Evolutionary conservation across 2,329 filamentous ascomycete genomes (phyloP), one percentile per base, ranked within the genome.

Genomic region (Chaetomium olivaceum): DNA sequence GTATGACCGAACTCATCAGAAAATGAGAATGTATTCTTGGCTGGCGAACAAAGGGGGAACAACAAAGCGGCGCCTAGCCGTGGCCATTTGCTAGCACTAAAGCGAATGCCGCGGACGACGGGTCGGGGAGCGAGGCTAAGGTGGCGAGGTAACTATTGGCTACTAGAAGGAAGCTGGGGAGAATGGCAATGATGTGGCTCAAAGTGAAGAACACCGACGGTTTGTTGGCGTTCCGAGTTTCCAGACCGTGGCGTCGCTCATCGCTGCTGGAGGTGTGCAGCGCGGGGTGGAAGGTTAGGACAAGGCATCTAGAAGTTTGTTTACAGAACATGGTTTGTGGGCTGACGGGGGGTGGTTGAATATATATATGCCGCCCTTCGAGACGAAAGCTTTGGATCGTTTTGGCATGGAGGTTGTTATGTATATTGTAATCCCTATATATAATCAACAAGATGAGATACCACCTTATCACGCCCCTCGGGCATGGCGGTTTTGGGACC

Each of bases 191-290:
- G 5, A 14, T 27, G 23, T 8, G 31, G 12, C 14, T 46, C 21
- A 2, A 8, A 9, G 11, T 31, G 33, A 43, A 23, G 31, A 2
- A 11, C n/a, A 29, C 58, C 61, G 61, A 46, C 36, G 2, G 23
- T 46, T 64, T 57, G 50, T 50, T 43, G 33, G 2, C 29, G 62
- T 19, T 50, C 56, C 36, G 39, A 64, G 58, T 57, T 61, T 23
- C 11, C 43, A 64, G 29, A 16, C 19, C 19, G 25, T 36, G 51
- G 27, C 31, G 8, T 36, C 1, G 21, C 21, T 39, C 14, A 27
- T n/a, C 8, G 14, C 8, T 29, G 21, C 16, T 27, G 14, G 23
- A 25, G 48, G 14, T 19, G 33, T 16, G 8, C 33, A 27, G 43
- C 8, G n/a, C 27, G 6, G 52, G 12, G 14, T 57, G 39, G 27